Evolutionary conservation across 2,329 filamentous ascomycete species (phyloP).

Genomic region (Helotiales sp.): DNA sequence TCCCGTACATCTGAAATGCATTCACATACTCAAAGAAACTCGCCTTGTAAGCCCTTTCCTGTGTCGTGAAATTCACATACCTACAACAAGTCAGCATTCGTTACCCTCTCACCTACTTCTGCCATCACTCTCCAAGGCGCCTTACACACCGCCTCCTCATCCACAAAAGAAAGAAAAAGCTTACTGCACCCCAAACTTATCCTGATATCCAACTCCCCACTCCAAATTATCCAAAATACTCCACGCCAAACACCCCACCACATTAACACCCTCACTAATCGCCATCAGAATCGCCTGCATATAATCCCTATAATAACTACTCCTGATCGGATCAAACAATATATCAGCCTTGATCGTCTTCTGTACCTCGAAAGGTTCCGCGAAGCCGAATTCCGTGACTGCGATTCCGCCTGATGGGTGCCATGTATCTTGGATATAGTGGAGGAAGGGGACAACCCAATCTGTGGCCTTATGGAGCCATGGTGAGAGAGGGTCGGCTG

Average conservation of each 20-base stretch:
- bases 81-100: conserved; percentile 29
- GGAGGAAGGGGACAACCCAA: conserved; percentile 28
- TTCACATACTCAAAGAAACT: conserved; percentile 33
- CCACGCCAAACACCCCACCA: conserved; percentile 84
- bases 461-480: conserved; percentile 30
- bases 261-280: conserved; percentile 75
- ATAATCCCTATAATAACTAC: conserved; percentile 75
- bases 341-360: conserved; percentile 42
- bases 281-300: conserved; percentile 66
- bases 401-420: conserved; percentile 24
- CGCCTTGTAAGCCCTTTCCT: conserved; percentile 29
- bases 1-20: conserved; percentile 29
- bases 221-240: conserved; percentile 66
- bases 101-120: not conserved
- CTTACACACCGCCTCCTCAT: no score
- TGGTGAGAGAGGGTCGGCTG: conserved; percentile 25
- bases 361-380: conserved; percentile 28
- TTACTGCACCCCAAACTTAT: conserved; percentile 30
- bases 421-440: conserved; percentile 32
- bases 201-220: conserved; percentile 41
- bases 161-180: not conserved
- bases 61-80: conserved; percentile 43
- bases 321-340: conserved; percentile 75
- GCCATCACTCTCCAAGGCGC: no score
- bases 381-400: conserved; percentile 30